A percentile compares a stretch with the other conserved stretches of the same genome.
phyloP scores from a whole-genome alignment of 1,284 basidiomycete species.

The Trametes hirsuta region DNA sequence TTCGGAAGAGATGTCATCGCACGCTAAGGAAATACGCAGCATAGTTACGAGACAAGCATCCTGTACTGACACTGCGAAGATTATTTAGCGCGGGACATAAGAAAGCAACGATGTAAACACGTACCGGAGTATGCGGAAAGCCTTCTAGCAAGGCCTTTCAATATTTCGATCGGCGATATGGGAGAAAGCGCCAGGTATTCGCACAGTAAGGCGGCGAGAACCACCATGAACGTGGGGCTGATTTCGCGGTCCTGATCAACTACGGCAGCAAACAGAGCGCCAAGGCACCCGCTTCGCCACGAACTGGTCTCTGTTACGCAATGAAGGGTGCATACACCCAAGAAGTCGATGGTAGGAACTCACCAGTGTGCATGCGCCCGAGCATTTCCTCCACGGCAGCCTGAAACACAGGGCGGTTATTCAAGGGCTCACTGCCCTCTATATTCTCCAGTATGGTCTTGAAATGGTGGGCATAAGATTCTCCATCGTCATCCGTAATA shows the following conservation, averaged over 20 bases:
- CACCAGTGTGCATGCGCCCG: constrained; percentile 50
- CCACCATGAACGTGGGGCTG: constrained; percentile 67
- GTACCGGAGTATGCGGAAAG: constrained; percentile 52
- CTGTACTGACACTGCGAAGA: constrained; percentile 59
- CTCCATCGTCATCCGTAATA: constrained; percentile 54
- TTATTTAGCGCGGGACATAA: not conserved
- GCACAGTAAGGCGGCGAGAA: constrained; percentile 61
- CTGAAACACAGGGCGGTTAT: constrained; percentile 51
- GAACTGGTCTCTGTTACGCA: constrained; percentile 40
- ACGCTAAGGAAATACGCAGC: constrained; percentile 63
- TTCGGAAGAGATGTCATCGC: constrained; percentile 53
- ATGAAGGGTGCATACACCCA: not conserved
- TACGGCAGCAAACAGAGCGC: constrained; percentile 53
- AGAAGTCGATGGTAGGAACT: constrained; percentile 20
- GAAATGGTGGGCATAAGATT: constrained; percentile 58
- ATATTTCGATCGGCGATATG: constrained; percentile 51
- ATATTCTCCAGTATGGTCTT: constrained; percentile 48
- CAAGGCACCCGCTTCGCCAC: constrained; percentile 54
- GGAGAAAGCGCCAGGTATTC: constrained; percentile 60
- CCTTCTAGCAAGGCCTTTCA: constrained; percentile 53
- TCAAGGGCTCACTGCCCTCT: constrained; percentile 40
- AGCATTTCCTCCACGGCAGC: constrained; percentile 57
- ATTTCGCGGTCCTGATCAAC: constrained; percentile 43
- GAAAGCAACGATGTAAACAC: constrained; percentile 24
- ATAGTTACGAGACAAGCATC: constrained; percentile 71